phyloP scores from a whole-genome alignment of 768 basidiomycete genomes.

The Psilocybe cubensis region DNA sequence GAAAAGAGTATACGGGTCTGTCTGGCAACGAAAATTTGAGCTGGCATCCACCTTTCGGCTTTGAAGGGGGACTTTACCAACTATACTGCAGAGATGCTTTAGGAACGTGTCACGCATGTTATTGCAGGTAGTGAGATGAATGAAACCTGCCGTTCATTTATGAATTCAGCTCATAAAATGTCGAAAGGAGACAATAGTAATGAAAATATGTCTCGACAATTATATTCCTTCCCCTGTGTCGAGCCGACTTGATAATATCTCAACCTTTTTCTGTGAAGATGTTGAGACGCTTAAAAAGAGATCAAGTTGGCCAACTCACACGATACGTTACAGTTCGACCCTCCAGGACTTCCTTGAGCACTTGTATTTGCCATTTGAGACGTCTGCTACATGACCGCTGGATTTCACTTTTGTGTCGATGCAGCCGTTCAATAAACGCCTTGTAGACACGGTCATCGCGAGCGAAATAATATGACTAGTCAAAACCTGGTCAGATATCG shows the following conservation, averaged over 20 bases:
- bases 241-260: conserved; percentile 60
- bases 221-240: conserved; percentile 65
- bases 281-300: neutral
- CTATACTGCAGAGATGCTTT: too few species aligned
- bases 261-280: conserved; percentile 58
- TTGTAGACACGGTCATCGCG: conserved; percentile 87
- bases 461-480: conserved; percentile 88
- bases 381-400: conserved; percentile 53
- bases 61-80: too few species aligned
- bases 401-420: conserved; percentile 48
- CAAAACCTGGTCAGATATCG: neutral
- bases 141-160: too few species aligned
- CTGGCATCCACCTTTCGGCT: too few species aligned
- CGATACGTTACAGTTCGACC: conserved; percentile 69
- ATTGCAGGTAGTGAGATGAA: too few species aligned
- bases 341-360: conserved; percentile 65
- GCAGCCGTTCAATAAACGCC: conserved; percentile 58
- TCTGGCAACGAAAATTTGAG: too few species aligned
- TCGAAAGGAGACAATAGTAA: too few species aligned
- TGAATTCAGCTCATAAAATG: too few species aligned
- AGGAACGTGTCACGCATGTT: too few species aligned
- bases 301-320: conserved; percentile 40
- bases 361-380: conserved; percentile 71
- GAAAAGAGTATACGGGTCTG: conserved; percentile 9
- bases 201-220: conserved; percentile 10